Conservation (phyloP, 768 basidiomycete species). For the Xerocomellus intermedius region DNA sequence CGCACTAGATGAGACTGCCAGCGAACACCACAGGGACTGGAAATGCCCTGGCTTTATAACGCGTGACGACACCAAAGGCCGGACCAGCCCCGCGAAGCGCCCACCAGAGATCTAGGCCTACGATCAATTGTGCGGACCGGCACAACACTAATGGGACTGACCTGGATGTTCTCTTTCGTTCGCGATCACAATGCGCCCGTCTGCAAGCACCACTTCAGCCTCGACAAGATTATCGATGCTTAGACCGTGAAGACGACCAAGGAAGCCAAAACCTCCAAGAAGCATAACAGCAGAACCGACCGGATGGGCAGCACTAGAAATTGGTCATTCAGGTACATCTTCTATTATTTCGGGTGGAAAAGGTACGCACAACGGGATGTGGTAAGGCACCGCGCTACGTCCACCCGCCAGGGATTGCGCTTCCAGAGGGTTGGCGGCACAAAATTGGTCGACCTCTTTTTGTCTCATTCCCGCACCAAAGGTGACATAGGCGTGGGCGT, state of each 20-base stretch:
- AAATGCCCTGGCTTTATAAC: conserved; percentile 88
- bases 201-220: conserved; percentile 88
- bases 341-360: conserved; percentile 4
- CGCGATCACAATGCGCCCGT: conserved; percentile 79
- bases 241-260: conserved; percentile 79
- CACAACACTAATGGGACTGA: conserved; percentile 26
- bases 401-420: conserved; percentile 51
- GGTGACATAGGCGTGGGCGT: conserved; percentile 76
- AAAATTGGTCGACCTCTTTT: conserved; percentile 79
- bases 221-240: conserved; percentile 91
- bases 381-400: conserved; percentile 66
- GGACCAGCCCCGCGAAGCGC: conserved; percentile 83
- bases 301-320: conserved; percentile 70
- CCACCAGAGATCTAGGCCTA: conserved; percentile 76
- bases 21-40: conserved; percentile 90
- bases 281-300: conserved; percentile 79
- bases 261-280: conserved; percentile 86
- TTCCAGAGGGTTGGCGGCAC: conserved; percentile 64
- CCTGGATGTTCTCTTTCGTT: conserved; percentile 73
- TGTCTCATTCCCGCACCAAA: conserved; percentile 86
- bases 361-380: conserved; percentile 68
- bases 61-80: conserved; percentile 77
- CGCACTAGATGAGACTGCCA: conserved; percentile 89
- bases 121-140: background rate
- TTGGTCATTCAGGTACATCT: conserved; percentile 3